Conservation (phyloP, 306 rosid genomes). For the Sicyos baderoa region DNA sequence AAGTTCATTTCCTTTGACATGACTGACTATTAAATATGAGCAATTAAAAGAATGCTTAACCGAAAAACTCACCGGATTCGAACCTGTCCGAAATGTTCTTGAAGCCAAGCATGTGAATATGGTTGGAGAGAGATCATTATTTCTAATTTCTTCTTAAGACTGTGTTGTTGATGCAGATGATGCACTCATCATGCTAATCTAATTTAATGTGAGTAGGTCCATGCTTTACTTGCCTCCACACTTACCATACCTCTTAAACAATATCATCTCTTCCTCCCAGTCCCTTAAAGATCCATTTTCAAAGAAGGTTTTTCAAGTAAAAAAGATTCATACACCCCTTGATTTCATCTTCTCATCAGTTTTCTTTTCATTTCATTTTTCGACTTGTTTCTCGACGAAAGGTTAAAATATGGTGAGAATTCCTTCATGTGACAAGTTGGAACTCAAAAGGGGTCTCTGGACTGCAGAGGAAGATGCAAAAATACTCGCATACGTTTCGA, state of each 20-base stretch:
- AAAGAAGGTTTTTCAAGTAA: slow-evolving; percentile 13
- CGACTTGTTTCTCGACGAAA: not conserved
- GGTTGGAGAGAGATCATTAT: slow-evolving; percentile 25
- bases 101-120: slow-evolving; percentile 37
- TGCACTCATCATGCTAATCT: slow-evolving; percentile 40
- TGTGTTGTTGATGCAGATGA: slow-evolving; percentile 26
- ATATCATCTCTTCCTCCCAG: slow-evolving; percentile 28
- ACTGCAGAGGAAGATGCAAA: slow-evolving; percentile 58
- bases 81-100: slow-evolving; percentile 44
- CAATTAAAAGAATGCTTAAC: slow-evolving; percentile 49
- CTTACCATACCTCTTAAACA: slow-evolving; percentile 51
- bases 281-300: slow-evolving; percentile 35
- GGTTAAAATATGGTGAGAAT: slow-evolving; percentile 51
- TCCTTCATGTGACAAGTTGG: slow-evolving; percentile 45
- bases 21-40: slow-evolving; percentile 27
- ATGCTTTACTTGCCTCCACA: slow-evolving; percentile 67
- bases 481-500: slow-evolving; percentile 39
- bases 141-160: slow-evolving; percentile 26
- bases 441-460: slow-evolving; percentile 43
- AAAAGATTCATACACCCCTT: not conserved
- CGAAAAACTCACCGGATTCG: slow-evolving; percentile 52
- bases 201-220: slow-evolving; percentile 46
- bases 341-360: slow-evolving; percentile 15
- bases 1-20: slow-evolving; percentile 31
- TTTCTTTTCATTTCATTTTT: slow-evolving; percentile 19